These are phyloP conservation scores for Neofusicoccum laricinum DNA, from an alignment of 2,329 filamentous ascomycete genomes.

Conservation along the genomic window DNA sequence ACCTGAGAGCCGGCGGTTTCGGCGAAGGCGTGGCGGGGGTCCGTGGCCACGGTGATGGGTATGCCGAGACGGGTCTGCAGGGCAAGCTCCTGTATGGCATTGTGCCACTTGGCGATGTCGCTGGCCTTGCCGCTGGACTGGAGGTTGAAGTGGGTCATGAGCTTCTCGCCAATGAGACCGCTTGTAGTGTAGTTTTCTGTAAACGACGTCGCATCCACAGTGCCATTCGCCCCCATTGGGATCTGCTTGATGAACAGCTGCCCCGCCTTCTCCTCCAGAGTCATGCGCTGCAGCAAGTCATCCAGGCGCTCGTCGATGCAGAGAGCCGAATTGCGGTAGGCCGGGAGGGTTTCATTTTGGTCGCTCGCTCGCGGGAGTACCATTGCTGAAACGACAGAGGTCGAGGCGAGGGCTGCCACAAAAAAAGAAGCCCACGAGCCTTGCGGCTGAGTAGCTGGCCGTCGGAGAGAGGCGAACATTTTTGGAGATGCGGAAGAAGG, in stretches of 20 bases:
- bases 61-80: conserved; percentile 49
- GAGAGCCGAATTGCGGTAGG: conserved; percentile 36
- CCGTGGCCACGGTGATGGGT: conserved; percentile 48
- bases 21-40: conserved; percentile 48
- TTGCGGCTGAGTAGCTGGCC: not conserved
- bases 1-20: conserved; percentile 45
- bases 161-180: conserved; percentile 31
- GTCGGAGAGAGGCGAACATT: no score
- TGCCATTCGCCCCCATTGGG: conserved; percentile 31
- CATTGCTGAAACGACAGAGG: not conserved
- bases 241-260: conserved; percentile 47
- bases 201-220: conserved; percentile 23
- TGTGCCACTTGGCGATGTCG: conserved; percentile 45
- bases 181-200: conserved; percentile 25
- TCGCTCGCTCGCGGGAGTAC: not conserved
- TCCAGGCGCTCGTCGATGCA: conserved; percentile 48
- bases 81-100: conserved; percentile 41
- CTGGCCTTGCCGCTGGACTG: conserved; percentile 39
- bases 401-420: not conserved
- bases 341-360: conserved; percentile 23
- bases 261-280: conserved; percentile 48
- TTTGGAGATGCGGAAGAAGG: not conserved
- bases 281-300: conserved; percentile 48
- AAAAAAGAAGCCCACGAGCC: not conserved
- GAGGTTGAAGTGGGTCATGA: conserved; percentile 48